Evolutionary conservation across 2,329 filamentous ascomycete genomes (phyloP).

Genomic region (Macrophomina phaseolina): DNA sequence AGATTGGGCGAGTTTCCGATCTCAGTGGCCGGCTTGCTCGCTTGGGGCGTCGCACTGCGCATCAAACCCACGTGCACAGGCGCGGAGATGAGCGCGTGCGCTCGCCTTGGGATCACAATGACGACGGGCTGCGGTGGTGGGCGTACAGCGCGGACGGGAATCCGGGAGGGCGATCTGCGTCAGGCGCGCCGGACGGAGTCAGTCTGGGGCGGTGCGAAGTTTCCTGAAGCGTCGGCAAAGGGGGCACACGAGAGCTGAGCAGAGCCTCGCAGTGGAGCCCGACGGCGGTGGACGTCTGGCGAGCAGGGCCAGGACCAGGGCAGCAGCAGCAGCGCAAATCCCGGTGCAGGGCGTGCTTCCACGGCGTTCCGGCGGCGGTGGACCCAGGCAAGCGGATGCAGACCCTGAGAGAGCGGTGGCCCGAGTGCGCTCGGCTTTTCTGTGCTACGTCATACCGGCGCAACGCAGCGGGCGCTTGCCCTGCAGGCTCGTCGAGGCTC

Average conservation of each 20-base stretch:
- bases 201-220: slow-evolving; percentile 5
- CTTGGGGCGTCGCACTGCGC: slow-evolving; percentile 25
- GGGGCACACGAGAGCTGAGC: not conserved
- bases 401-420: slow-evolving; percentile 17
- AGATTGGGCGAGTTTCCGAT: slow-evolving; percentile 28
- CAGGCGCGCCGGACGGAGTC: slow-evolving; percentile 20
- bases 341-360: slow-evolving; percentile 22
- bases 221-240: not conserved
- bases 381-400: slow-evolving; percentile 22
- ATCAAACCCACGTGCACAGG: slow-evolving; percentile 26
- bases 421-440: slow-evolving; percentile 20
- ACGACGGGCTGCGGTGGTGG: not conserved
- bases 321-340: slow-evolving; percentile 22
- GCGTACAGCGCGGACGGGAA: slow-evolving; percentile 5
- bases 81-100: slow-evolving; percentile 19
- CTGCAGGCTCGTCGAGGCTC: slow-evolving; percentile 21
- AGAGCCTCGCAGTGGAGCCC: slow-evolving; percentile 23
- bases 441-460: slow-evolving; percentile 23
- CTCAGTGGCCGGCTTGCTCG: slow-evolving; percentile 10
- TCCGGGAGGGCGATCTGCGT: slow-evolving; percentile 22
- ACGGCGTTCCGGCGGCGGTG: slow-evolving; percentile 26
- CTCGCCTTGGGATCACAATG: slow-evolving; percentile 18
- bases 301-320: slow-evolving; percentile 10
- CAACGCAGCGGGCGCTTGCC: slow-evolving; percentile 16
- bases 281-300: slow-evolving; percentile 3